Conservation (phyloP, 257 asterid species). For the Cinchona pubescens region DNA sequence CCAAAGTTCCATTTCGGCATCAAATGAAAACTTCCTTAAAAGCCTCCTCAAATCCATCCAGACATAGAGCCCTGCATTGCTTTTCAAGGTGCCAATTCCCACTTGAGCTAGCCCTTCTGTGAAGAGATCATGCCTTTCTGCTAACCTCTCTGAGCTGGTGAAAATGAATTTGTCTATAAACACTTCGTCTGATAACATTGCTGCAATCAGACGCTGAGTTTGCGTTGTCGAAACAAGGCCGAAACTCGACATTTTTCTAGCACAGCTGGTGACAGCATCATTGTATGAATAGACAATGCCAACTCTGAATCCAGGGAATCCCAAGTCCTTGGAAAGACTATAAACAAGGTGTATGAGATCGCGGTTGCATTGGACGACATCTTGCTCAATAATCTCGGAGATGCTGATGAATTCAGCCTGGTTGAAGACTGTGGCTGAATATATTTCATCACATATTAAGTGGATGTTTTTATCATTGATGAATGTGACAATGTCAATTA, state of each 20-base stretch:
- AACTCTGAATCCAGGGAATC: constrained; percentile 81
- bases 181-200: constrained; percentile 58
- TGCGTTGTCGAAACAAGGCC: constrained; percentile 83
- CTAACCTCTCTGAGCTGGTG: constrained; percentile 51
- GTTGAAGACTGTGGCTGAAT: constrained; percentile 78
- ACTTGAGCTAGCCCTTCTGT: constrained; percentile 47
- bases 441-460: constrained; percentile 74
- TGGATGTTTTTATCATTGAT: constrained; percentile 51
- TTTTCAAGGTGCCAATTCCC: constrained; percentile 49
- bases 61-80: constrained; percentile 60
- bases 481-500: constrained; percentile 43
- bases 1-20: constrained; percentile 68
- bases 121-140: constrained; percentile 35
- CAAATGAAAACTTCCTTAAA: constrained; percentile 45
- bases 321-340: constrained; percentile 80
- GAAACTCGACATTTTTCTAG: constrained; percentile 83
- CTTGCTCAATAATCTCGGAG: constrained; percentile 58
- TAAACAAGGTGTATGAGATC: constrained; percentile 71
- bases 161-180: constrained; percentile 47
- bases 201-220: constrained; percentile 62
- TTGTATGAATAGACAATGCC: constrained; percentile 78
- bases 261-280: constrained; percentile 46
- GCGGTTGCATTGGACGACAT: constrained; percentile 24
- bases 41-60: constrained; percentile 73
- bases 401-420: constrained; percentile 62